These are phyloP conservation scores for Cenchrus americanus DNA, from an alignment of 176 grass and related monocot genomes.

Conservation along the genomic window DNA sequence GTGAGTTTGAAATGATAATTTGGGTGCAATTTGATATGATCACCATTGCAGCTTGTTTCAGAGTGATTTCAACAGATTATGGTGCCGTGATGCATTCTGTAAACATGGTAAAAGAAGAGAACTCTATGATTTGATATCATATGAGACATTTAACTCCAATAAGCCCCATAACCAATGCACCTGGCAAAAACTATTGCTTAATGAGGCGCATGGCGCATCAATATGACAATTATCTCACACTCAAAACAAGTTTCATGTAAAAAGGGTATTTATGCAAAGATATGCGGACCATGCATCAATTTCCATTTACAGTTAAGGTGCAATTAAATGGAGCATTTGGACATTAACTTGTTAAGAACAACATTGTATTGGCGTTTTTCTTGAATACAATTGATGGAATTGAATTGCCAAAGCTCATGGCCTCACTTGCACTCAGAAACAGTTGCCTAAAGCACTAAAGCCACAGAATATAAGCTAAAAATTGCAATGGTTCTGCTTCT, in stretches of 20 bases:
- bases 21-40: background rate
- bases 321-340: background rate
- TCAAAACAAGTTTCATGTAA: background rate
- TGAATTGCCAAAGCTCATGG: background rate
- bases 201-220: conserved; percentile 14
- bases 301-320: background rate
- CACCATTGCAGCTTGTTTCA: conserved; percentile 35
- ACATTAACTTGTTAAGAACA: background rate
- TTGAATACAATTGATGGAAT: background rate
- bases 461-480: conserved; percentile 29
- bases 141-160: background rate
- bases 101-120: background rate
- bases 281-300: background rate
- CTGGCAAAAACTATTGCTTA: background rate
- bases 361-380: background rate
- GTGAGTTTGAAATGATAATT: conserved; percentile 22
- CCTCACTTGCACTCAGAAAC: background rate
- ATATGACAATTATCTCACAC: background rate
- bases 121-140: background rate
- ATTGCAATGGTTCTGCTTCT: background rate
- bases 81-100: background rate
- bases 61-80: background rate
- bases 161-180: background rate
- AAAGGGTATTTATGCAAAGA: background rate
- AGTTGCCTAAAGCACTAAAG: background rate